Conservation (phyloP, 2,329 filamentous ascomycete genomes). For the Trichophyton simii region DNA sequence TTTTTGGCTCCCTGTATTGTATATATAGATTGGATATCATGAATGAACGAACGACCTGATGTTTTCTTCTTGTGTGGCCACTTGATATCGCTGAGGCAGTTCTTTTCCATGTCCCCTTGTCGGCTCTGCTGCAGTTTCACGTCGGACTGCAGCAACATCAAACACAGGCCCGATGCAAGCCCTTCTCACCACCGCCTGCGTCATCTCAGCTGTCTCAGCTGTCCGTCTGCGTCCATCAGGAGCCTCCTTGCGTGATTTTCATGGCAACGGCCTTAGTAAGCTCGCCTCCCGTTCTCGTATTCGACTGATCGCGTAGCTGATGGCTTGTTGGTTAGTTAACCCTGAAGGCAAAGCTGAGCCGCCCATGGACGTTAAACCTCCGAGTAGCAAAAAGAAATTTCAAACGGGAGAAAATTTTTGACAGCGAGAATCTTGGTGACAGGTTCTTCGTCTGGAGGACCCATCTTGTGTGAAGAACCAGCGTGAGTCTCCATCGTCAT, state of each 20-base stretch:
- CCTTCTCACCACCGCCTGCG: no score
- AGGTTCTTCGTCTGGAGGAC: background rate
- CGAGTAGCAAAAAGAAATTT: background rate
- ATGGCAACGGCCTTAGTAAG: background rate
- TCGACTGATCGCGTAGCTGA: background rate
- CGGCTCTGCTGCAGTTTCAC: background rate
- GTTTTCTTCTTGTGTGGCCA: background rate
- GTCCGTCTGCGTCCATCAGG: background rate
- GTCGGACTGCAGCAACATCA: background rate
- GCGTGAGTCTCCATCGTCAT: background rate
- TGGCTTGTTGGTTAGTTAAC: background rate
- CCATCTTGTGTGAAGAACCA: background rate
- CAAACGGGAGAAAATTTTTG: background rate
- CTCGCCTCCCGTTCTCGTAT: background rate
- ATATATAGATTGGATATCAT: background rate
- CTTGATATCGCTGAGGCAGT: background rate
- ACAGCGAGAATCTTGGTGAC: background rate
- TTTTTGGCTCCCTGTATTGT: background rate
- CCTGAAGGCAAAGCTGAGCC: background rate
- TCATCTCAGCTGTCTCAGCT: no score
- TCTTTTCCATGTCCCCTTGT: background rate
- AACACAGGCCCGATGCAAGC: background rate
- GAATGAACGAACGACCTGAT: background rate
- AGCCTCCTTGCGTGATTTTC: background rate
- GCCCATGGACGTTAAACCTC: background rate